phyloP scores from a whole-genome alignment of 2,329 filamentous ascomycete genomes.

The Fusarium devonianum region DNA sequence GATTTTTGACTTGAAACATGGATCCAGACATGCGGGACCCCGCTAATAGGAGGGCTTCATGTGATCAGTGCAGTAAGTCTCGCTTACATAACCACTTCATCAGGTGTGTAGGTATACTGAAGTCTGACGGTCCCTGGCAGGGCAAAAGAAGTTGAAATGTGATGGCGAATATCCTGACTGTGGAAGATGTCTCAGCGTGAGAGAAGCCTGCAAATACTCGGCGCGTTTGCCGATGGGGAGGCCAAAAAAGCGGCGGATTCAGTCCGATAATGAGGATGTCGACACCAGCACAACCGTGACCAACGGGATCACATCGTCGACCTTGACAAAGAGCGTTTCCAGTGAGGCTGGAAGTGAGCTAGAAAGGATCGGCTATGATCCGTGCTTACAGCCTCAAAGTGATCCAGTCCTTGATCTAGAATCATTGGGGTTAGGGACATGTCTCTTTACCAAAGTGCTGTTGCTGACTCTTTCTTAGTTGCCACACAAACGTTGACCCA shows the following conservation, averaged over 20 bases:
- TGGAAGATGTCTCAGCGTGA: slow-evolving; percentile 23
- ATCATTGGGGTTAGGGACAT: slow-evolving; percentile 27
- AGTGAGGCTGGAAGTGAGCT: slow-evolving; percentile 20
- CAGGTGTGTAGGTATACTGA: background rate
- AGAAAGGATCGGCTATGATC: slow-evolving; percentile 16
- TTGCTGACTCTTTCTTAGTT: slow-evolving; percentile 23
- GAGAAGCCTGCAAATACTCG: slow-evolving; percentile 35
- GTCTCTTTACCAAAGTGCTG: background rate
- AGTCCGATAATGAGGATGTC: slow-evolving; percentile 8
- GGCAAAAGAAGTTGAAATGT: slow-evolving; percentile 41
- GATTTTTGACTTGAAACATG: slow-evolving; percentile 16
- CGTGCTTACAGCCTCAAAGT: slow-evolving; percentile 19
- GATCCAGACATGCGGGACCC: slow-evolving; percentile 16
- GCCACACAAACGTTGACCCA: slow-evolving; percentile 29
- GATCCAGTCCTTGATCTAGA: slow-evolving; percentile 11
- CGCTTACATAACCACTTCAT: slow-evolving; percentile 11
- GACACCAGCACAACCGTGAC: slow-evolving; percentile 6
- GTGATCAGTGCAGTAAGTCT: slow-evolving; percentile 38
- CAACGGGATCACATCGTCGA: slow-evolving; percentile 16
- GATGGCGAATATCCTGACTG: slow-evolving; percentile 36
- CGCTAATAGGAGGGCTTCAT: slow-evolving; percentile 36
- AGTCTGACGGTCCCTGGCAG: slow-evolving; percentile 23
- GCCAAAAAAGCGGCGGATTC: slow-evolving; percentile 37
- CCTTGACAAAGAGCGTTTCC: slow-evolving; percentile 7
- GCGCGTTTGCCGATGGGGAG: slow-evolving; percentile 37